Base-by-base conservation (phyloP, 805 yeast species). In the Yamadazyma phyllophila region DNA sequence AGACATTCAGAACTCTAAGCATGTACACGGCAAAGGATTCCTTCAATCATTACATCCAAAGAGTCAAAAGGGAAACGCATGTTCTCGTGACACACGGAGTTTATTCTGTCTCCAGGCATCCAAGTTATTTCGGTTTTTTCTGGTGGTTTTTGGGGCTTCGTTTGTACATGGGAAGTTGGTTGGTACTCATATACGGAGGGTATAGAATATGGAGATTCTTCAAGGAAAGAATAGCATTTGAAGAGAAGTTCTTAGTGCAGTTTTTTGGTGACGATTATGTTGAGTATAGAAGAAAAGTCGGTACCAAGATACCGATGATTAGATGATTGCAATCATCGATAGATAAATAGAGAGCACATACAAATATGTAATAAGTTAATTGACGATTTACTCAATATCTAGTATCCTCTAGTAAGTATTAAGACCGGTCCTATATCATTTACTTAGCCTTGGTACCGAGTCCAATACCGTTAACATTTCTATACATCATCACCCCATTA, bases 61-160 rank as follows among this genome's bases (percentile, higher is more conserved):
- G 76, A 2, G 60, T 66, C 13, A 81, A 76, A 43, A 62, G 69
- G 27, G 54, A 63, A 0, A 76, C 76, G 44, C 99, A 94, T 61
- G 65, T 53, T 8, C 70, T 94, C 36, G 83, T 94, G 10, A 88
- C 88, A 0, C 53, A 64, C 9, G 98, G 97, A 0, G 67, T 92
- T 2, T 94, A 92, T 62, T 47, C 71, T 1, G 51, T 65, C 20
- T 66, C 79, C 12, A 74, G 99, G 49, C 99, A 94, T 62, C 99
- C 99, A 6, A 83, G 95, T 39, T 94, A 94, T 64, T 76, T 82
- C 34, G 99, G 97, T 0, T 94, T 86, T 62, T 91, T 82, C 59
- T 82, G 89, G 80, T 94, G 98, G 97, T 92, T 95, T 11, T 53
- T 91, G 3, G 97, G 97, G 0, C 74, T 89, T 1, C 96, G 92